Conservation (phyloP, 1,284 basidiomycete species). For the Ceratobasidium sp. region DNA sequence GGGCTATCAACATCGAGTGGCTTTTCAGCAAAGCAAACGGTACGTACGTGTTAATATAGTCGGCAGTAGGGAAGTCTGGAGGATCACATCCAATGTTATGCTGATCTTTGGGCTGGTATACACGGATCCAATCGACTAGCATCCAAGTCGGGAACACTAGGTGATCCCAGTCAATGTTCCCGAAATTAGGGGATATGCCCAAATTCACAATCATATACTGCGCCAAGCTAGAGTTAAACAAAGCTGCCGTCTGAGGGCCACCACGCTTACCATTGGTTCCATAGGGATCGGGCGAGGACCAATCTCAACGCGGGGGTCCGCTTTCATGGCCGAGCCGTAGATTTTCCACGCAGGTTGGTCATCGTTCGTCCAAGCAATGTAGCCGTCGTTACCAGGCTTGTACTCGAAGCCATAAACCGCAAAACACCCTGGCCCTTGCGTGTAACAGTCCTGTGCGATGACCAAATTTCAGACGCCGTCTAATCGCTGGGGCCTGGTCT, state of each 20-base stretch:
- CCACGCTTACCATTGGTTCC: constrained; percentile 73
- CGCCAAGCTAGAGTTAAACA: neutral
- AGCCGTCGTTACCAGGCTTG: constrained; percentile 63
- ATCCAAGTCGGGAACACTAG: constrained; percentile 59
- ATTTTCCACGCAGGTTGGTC: constrained; percentile 76
- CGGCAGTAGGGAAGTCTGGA: constrained; percentile 73
- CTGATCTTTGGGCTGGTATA: constrained; percentile 73
- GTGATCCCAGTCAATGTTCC: constrained; percentile 67
- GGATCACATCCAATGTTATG: constrained; percentile 87
- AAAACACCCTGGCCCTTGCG: constrained; percentile 52
- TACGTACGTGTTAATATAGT: constrained; percentile 73
- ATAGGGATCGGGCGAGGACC: constrained; percentile 76
- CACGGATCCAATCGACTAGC: constrained; percentile 82
- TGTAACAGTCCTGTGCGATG: constrained; percentile 20
- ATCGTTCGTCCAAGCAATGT: constrained; percentile 80
- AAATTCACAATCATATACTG: constrained; percentile 82
- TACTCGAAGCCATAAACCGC: constrained; percentile 72
- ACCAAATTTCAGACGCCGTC: constrained; percentile 57
- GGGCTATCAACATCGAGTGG: constrained; percentile 44
- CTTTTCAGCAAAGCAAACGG: constrained; percentile 45
- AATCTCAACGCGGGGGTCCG: constrained; percentile 71
- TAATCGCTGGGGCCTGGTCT: constrained; percentile 56
- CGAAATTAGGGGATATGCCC: constrained; percentile 83
- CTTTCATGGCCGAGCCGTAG: constrained; percentile 69
- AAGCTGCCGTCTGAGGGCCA: neutral